A percentile compares a stretch with the other conserved stretches of the same genome.
phyloP scores from a whole-genome alignment of 139 green algal genomes.

The Chlorella sp. region DNA sequence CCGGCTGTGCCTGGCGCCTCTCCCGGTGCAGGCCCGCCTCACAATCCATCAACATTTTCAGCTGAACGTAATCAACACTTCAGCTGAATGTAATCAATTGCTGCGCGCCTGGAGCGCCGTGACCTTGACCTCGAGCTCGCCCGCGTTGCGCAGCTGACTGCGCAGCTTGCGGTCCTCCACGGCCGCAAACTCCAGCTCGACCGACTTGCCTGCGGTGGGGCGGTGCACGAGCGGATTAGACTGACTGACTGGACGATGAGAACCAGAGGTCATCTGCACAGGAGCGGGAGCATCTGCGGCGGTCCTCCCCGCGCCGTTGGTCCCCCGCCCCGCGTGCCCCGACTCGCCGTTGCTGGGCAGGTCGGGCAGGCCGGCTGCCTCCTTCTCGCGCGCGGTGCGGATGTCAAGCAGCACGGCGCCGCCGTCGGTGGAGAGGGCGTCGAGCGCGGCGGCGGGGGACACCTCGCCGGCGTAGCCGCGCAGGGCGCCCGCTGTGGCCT shows the following conservation, averaged over 20 bases:
- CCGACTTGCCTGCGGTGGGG: constrained; percentile 27
- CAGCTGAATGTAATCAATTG: too few species aligned
- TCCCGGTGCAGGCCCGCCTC: too few species aligned
- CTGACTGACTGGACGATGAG: not conserved
- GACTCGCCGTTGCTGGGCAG: constrained; percentile 51
- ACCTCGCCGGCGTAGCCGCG: constrained; percentile 65
- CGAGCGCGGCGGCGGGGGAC: constrained; percentile 65
- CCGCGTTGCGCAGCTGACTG: constrained; percentile 62
- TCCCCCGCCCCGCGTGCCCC: too few species aligned
- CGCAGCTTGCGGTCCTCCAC: constrained; percentile 73
- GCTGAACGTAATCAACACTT: too few species aligned
- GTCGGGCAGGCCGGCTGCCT: constrained; percentile 78
- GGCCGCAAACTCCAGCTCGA: constrained; percentile 81
- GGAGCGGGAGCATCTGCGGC: too few species aligned
- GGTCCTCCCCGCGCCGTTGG: too few species aligned
- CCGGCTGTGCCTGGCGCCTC: too few species aligned
- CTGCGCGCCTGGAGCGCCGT: too few species aligned
- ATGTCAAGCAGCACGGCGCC: constrained; percentile 83
- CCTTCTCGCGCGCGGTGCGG: constrained; percentile 73
- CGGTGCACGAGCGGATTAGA: not conserved
- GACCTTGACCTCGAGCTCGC: constrained; percentile 52
- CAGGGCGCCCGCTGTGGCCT: constrained; percentile 42
- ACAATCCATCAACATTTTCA: too few species aligned
- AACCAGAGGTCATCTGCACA: too few species aligned
- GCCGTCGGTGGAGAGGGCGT: constrained; percentile 52